Conservation (phyloP, 176 grass and related monocot species). For the Chloris gayana region DNA sequence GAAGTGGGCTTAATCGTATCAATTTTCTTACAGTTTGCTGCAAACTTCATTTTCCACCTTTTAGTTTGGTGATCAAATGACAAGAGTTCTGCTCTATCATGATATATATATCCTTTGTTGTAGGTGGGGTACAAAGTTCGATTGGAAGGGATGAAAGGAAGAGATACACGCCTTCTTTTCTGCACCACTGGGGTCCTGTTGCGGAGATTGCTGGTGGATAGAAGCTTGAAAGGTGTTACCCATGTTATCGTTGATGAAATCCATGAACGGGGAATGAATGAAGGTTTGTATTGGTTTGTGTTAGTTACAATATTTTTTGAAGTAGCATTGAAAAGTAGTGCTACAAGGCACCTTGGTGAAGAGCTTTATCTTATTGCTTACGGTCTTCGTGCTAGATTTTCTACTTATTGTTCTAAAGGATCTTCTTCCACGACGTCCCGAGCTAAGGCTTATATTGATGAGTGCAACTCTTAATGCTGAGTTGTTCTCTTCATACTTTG, state of each 20-base stretch:
- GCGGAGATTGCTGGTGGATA: constrained; percentile 87
- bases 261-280: constrained; percentile 99
- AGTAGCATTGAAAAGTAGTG: background rate
- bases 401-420: constrained; percentile 99
- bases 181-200: constrained; percentile 96
- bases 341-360: background rate
- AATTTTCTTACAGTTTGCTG: background rate
- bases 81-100: constrained; percentile 9
- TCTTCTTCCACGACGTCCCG: constrained; percentile 79
- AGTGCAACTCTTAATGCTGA: constrained; percentile 98
- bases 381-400: constrained; percentile 66
- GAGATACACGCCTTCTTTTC: constrained; percentile 91
- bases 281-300: constrained; percentile 62
- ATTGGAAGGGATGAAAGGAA: constrained; percentile 95
- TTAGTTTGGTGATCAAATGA: constrained; percentile 9
- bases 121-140: constrained; percentile 94
- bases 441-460: constrained; percentile 95
- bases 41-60: background rate
- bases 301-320: constrained; percentile 17
- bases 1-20: constrained; percentile 1
- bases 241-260: constrained; percentile 99
- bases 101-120: constrained; percentile 21
- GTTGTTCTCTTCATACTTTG: constrained; percentile 96
- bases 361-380: constrained; percentile 31
- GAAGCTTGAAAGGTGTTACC: constrained; percentile 89